Conservation (phyloP, 148 eudicot genomes). For the Cornus kousa region DNA sequence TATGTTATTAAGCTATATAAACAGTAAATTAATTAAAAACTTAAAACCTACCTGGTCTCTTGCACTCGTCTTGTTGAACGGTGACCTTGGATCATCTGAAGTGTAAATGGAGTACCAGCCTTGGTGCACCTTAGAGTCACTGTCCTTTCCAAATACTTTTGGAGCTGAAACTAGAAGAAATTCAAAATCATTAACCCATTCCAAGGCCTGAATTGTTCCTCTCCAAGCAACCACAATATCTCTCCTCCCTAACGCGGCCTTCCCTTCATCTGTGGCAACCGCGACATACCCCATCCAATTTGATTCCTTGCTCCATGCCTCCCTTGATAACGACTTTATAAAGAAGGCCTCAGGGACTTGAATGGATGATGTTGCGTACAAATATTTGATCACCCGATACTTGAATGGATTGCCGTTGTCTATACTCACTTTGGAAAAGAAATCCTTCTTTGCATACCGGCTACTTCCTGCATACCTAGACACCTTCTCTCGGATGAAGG, state of each 20-base stretch:
- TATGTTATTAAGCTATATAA: too few relatives aligned
- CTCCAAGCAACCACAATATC: constrained; percentile 81
- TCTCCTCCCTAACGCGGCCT: constrained; percentile 54
- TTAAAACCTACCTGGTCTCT: constrained; percentile 54
- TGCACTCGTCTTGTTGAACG: constrained; percentile 56
- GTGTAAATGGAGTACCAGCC: constrained; percentile 80
- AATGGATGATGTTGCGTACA: constrained; percentile 73
- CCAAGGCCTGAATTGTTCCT: constrained; percentile 57
- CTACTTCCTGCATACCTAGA: constrained; percentile 65
- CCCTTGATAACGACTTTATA: constrained; percentile 58
- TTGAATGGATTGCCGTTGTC: constrained; percentile 42
- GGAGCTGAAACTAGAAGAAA: constrained; percentile 46
- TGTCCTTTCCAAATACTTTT: constrained; percentile 38
- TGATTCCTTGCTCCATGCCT: constrained; percentile 79
- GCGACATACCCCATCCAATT: constrained; percentile 82
- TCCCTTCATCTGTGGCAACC: constrained; percentile 63
- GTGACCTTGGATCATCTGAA: constrained; percentile 57
- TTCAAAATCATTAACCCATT: constrained; percentile 71
- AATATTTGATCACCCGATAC: constrained; percentile 60
- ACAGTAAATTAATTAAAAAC: too few relatives aligned
- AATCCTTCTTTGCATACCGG: constrained; percentile 32
- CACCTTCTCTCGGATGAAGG: constrained; percentile 45
- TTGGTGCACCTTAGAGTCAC: constrained; percentile 47
- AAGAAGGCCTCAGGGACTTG: constrained; percentile 58
- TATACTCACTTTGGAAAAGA: constrained; percentile 45